Conservation (phyloP, 805 yeast genomes). For the Myxozyma vanderwaltii region DNA sequence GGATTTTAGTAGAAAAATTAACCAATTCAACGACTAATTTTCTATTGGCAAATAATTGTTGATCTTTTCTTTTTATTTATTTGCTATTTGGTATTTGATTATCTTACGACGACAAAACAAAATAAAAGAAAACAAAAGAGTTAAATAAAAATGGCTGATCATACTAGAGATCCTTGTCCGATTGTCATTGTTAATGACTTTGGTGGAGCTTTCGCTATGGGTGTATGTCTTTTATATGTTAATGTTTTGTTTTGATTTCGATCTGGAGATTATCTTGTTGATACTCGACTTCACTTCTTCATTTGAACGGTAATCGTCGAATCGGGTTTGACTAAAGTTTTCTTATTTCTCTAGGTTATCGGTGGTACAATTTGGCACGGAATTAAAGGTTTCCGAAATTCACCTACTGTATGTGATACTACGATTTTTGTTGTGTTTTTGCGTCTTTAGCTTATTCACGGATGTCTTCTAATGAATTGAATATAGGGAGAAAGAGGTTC, state of each 20-base stretch:
- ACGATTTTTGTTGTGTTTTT: not conserved
- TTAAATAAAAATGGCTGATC: slow-evolving; percentile 65
- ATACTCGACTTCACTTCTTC: too few relatives aligned
- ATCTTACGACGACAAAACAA: not conserved
- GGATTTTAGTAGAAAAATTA: too few relatives aligned
- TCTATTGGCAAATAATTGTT: too few relatives aligned
- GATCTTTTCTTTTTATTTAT: too few relatives aligned
- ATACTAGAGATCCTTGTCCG: slow-evolving; percentile 99
- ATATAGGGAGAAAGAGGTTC: slow-evolving; percentile 83
- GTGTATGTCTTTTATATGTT: slow-evolving; percentile 51
- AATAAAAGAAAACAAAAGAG: not conserved
- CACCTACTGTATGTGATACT: slow-evolving; percentile 61
- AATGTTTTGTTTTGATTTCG: not conserved
- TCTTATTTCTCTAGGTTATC: slow-evolving; percentile 54
- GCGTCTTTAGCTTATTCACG: too few relatives aligned
- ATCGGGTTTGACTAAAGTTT: not conserved
- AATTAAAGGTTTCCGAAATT: slow-evolving; percentile 96
- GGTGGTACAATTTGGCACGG: slow-evolving; percentile 99
- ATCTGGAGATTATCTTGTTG: not conserved
- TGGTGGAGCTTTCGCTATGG: slow-evolving; percentile 99
- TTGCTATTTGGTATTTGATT: not conserved
- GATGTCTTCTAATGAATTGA: too few relatives aligned
- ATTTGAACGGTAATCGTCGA: not conserved
- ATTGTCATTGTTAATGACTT: slow-evolving; percentile 93
- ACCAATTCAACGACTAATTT: too few relatives aligned